Percentiles rank a stretch among this genome's conserved stretches.
phyloP scores from a whole-genome alignment of 1,284 basidiomycete genomes.

The Malassezia globosa region DNA sequence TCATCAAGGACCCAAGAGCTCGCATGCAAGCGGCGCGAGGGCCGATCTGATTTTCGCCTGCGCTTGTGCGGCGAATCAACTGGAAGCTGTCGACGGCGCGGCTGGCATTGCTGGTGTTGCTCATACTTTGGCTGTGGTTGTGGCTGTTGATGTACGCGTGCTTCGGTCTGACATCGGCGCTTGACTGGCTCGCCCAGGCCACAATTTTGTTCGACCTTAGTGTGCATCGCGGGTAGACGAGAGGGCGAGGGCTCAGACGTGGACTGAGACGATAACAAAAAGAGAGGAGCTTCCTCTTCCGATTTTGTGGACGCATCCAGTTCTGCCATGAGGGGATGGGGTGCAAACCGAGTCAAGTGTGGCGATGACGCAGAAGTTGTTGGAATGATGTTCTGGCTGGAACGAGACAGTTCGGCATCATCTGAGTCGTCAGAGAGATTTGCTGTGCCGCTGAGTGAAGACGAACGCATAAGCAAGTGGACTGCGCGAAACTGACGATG shows the following conservation, averaged over 20 bases:
- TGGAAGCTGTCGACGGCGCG: background rate
- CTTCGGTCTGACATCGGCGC: too few species aligned
- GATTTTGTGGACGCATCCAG: background rate
- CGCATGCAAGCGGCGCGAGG: conserved; percentile 48
- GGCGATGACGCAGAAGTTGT: background rate
- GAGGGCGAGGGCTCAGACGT: background rate
- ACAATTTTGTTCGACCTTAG: too few species aligned
- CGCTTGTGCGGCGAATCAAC: conserved; percentile 12
- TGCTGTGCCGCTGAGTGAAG: background rate
- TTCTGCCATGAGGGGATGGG: conserved; percentile 9
- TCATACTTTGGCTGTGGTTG: too few species aligned
- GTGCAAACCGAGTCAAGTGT: conserved; percentile 1
- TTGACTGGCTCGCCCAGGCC: too few species aligned
- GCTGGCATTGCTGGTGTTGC: too few species aligned
- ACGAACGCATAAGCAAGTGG: too few species aligned
- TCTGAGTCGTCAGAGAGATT: conserved; percentile 19
- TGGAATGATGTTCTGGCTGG: background rate
- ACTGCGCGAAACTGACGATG: too few species aligned
- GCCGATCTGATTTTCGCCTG: conserved; percentile 36
- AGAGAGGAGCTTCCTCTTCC: background rate
- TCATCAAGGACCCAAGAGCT: conserved; percentile 54
- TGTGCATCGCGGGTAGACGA: too few species aligned
- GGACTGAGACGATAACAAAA: background rate
- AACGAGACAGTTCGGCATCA: conserved; percentile 16
- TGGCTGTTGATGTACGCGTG: too few species aligned